Conservation (phyloP, 306 rosid species). For the Inga oerstediana region DNA sequence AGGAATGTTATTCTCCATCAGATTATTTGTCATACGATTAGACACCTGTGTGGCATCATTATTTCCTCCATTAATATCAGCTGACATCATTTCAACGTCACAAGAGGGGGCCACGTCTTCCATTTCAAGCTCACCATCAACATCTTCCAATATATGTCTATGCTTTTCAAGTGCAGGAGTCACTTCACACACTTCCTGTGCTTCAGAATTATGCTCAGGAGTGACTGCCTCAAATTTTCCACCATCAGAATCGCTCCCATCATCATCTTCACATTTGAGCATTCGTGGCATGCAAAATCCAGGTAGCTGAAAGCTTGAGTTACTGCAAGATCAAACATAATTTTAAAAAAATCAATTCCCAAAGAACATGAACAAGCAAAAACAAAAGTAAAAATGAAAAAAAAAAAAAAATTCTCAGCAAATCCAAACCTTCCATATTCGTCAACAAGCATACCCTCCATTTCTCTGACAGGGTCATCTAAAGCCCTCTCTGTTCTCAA, state of each 20-base stretch:
- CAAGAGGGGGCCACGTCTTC: conserved; percentile 95
- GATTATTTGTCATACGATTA: conserved; percentile 34
- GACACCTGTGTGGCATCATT: conserved; percentile 23
- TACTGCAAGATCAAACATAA: conserved; percentile 58
- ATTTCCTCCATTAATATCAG: conserved; percentile 45
- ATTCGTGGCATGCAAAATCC: conserved; percentile 91
- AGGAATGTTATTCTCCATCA: conserved; percentile 51
- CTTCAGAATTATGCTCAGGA: conserved; percentile 71
- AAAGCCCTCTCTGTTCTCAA: conserved; percentile 91
- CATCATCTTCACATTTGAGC: conserved; percentile 78
- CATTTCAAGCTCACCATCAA: conserved; percentile 99
- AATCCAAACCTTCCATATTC: conserved; percentile 98
- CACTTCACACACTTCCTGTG: conserved; percentile 49
- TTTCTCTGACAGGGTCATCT: conserved; percentile 96
- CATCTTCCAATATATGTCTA: conserved; percentile 89
- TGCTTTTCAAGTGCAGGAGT: conserved; percentile 58
- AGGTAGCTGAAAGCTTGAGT: conserved; percentile 93
- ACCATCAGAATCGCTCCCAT: conserved; percentile 94
- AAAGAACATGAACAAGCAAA: conserved; percentile 12
- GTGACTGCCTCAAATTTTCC: conserved; percentile 85
- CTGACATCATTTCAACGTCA: conserved; percentile 59
- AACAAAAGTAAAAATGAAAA: neutral
- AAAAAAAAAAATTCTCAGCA: conserved; percentile 16
- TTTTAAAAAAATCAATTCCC: conserved; percentile 11
- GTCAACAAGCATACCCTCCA: conserved; percentile 98